phyloP scores from a whole-genome alignment of 345 rosid species.

The Euclidium syriacum region DNA sequence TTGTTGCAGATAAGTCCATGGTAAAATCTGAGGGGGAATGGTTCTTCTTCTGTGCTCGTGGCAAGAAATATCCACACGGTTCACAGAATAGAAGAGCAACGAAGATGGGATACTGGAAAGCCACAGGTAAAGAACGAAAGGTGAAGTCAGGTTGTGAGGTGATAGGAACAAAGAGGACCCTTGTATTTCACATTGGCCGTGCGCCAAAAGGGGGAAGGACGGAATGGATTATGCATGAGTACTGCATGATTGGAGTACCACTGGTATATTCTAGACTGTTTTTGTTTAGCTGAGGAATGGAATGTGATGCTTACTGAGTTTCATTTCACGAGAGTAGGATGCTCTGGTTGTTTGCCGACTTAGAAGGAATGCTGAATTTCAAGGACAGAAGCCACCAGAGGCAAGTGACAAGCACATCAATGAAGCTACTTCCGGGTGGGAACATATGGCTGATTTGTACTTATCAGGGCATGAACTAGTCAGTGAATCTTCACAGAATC shows the following conservation, averaged over 20 bases:
- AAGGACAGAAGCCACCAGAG: slow-evolving; percentile 19
- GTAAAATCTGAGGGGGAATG: slow-evolving; percentile 71
- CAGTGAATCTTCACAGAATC: slow-evolving; percentile 29
- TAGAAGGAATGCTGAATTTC: slow-evolving; percentile 55
- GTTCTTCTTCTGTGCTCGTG: slow-evolving; percentile 85
- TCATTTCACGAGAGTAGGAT: slow-evolving; percentile 40
- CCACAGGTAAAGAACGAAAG: slow-evolving; percentile 85
- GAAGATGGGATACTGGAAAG: slow-evolving; percentile 82
- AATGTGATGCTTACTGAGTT: background rate
- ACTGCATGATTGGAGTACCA: slow-evolving; percentile 50
- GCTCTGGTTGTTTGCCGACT: slow-evolving; percentile 76
- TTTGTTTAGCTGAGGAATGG: background rate
- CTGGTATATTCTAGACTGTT: slow-evolving; percentile 40
- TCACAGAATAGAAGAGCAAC: slow-evolving; percentile 83
- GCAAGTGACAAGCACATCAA: slow-evolving; percentile 9
- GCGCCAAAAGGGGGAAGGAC: slow-evolving; percentile 88
- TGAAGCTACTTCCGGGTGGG: slow-evolving; percentile 14
- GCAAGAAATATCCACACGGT: slow-evolving; percentile 89
- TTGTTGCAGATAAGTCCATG: slow-evolving; percentile 46
- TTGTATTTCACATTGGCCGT: slow-evolving; percentile 83
- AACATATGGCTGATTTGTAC: slow-evolving; percentile 26
- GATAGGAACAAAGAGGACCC: slow-evolving; percentile 88
- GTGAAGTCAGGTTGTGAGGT: slow-evolving; percentile 57
- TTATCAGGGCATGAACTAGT: slow-evolving; percentile 26
- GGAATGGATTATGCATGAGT: slow-evolving; percentile 90